These are phyloP conservation scores for Elsinoe arachidis DNA, from an alignment of 2,329 filamentous ascomycete species.

Conservation along the genomic window DNA sequence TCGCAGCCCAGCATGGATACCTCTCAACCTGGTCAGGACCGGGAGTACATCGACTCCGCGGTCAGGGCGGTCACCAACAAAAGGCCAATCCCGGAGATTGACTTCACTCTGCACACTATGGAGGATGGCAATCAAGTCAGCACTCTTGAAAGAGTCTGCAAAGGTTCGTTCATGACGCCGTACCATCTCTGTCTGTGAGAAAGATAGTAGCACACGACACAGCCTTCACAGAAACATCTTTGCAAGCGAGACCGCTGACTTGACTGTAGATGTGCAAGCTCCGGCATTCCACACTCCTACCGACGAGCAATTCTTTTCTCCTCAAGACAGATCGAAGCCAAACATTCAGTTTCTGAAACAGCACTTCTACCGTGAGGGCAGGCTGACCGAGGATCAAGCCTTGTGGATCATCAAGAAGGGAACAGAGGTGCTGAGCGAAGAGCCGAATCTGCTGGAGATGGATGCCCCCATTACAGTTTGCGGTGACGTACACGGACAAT, in stretches of 20 bases:
- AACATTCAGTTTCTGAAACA: conserved; percentile 93
- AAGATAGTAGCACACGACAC: conserved; percentile 11
- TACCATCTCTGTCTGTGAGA: not conserved
- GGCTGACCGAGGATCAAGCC: conserved; percentile 93
- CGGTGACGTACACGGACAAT: conserved; percentile 96
- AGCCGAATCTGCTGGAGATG: conserved; percentile 98
- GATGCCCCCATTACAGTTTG: conserved; percentile 98
- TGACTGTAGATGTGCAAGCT: conserved; percentile 77
- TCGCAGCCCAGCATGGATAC: conserved; percentile 24
- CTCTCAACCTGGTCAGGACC: conserved; percentile 25
- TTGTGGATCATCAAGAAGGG: conserved; percentile 88
- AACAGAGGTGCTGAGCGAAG: conserved; percentile 74
- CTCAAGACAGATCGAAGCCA: conserved; percentile 77
- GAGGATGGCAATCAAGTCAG: conserved; percentile 93
- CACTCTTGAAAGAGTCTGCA: conserved; percentile 93
- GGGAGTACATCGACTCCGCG: conserved; percentile 65
- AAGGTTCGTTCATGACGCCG: conserved; percentile 55
- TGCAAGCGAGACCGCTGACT: conserved; percentile 3
- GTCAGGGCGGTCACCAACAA: conserved; percentile 89
- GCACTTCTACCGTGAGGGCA: conserved; percentile 95
- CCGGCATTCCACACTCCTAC: conserved; percentile 87
- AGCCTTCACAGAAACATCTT: not conserved
- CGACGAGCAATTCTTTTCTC: conserved; percentile 89
- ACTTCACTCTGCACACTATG: conserved; percentile 98
- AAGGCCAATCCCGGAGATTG: conserved; percentile 92